Percentiles rank a stretch among this genome's conserved stretches.
phyloP scores from a whole-genome alignment of 306 rosid genomes.

The Prunus mongolica region DNA sequence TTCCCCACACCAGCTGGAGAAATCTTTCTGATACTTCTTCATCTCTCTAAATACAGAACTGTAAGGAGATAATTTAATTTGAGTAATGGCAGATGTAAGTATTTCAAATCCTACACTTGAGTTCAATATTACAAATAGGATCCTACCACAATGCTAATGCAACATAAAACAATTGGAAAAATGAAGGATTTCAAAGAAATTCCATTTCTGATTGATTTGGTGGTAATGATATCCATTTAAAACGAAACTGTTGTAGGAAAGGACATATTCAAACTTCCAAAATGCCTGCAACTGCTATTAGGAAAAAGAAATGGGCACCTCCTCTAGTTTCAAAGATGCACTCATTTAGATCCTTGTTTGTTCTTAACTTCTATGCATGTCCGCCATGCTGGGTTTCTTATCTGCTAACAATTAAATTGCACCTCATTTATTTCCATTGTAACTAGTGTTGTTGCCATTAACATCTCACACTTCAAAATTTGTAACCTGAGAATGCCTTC shows the following conservation, averaged over 20 bases:
- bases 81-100: neutral
- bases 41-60: constrained; percentile 78
- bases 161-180: neutral
- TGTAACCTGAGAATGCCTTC: neutral
- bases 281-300: neutral
- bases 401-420: neutral
- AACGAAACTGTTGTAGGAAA: neutral
- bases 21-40: constrained; percentile 63
- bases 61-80: constrained; percentile 15
- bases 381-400: neutral
- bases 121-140: neutral
- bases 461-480: neutral
- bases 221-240: neutral
- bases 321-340: neutral
- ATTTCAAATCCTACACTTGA: neutral
- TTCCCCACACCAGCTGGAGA: constrained; percentile 82
- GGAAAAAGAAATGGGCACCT: neutral
- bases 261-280: neutral
- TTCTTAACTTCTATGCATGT: neutral
- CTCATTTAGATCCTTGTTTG: neutral
- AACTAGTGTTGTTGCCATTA: neutral
- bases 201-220: neutral
- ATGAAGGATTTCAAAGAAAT: neutral
- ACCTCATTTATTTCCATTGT: neutral
- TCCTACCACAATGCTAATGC: neutral